phyloP scores from a whole-genome alignment of 2,329 filamentous ascomycete species.

The Colletotrichum siamense region DNA sequence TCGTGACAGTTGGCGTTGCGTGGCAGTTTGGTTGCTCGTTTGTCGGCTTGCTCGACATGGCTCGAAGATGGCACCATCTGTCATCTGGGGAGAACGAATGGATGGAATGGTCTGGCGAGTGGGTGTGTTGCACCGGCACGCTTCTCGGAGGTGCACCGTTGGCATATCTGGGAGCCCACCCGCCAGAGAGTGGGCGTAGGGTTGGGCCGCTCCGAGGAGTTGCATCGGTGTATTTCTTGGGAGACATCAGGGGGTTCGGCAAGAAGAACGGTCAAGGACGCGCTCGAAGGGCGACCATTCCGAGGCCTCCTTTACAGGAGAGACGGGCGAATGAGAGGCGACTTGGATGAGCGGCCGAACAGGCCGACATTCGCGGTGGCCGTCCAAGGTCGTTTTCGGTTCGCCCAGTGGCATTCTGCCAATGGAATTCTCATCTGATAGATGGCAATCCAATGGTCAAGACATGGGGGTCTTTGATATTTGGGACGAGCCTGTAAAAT shows the following conservation, averaged over 20 bases:
- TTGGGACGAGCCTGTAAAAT: conserved; percentile 12
- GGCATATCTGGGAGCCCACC: conserved; percentile 3
- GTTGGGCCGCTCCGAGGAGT: conserved; percentile 9
- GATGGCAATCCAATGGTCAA: conserved; percentile 8
- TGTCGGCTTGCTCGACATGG: not conserved
- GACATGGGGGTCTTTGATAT: not conserved
- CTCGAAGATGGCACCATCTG: not conserved
- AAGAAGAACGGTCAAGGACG: not conserved
- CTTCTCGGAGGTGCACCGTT: not conserved
- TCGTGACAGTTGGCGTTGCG: not conserved
- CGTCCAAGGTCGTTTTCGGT: not conserved
- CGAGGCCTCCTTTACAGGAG: not conserved
- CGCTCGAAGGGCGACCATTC: not conserved
- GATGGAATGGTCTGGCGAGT: not conserved
- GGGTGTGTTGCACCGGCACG: conserved; percentile 8
- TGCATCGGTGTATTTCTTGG: not conserved
- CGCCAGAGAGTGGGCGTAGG: conserved; percentile 5
- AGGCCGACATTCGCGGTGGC: not conserved
- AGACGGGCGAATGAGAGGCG: not conserved
- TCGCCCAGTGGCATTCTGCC: not conserved
- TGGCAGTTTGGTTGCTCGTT: not conserved
- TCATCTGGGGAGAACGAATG: not conserved
- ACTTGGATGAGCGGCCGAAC: not conserved
- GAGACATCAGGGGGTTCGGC: conserved; percentile 2
- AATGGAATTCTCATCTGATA: conserved; percentile 3